Conservation (phyloP, 176 grass and related monocot genomes). For the Musa beccarii region DNA sequence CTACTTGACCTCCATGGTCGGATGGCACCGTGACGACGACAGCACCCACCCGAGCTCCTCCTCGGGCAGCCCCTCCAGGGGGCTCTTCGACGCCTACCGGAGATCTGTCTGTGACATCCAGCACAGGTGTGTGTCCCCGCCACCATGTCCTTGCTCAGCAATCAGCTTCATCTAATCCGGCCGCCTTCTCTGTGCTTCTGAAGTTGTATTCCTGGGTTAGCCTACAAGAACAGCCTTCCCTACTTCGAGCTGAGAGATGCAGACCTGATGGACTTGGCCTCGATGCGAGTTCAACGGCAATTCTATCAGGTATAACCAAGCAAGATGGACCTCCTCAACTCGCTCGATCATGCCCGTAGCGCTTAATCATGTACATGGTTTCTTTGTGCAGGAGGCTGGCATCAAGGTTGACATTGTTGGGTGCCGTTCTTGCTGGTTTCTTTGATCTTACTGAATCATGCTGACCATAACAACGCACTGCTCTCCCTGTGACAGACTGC, state of each 20-base stretch:
- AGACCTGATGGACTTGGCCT: slow-evolving; percentile 39
- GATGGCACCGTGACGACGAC: slow-evolving; percentile 40
- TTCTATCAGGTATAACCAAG: slow-evolving; percentile 57
- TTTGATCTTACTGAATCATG: neutral
- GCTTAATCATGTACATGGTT: neutral
- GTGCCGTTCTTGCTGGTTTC: no score
- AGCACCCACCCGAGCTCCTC: slow-evolving; percentile 10
- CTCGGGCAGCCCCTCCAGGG: neutral
- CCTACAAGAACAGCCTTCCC: slow-evolving; percentile 40
- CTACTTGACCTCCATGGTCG: slow-evolving; percentile 35
- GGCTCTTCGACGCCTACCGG: slow-evolving; percentile 46
- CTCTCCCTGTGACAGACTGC: neutral
- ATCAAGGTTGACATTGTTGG: neutral
- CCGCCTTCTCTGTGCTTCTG: neutral
- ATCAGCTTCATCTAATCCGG: neutral
- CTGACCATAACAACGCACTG: neutral
- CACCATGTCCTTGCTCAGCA: neutral
- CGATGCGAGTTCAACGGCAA: slow-evolving; percentile 43
- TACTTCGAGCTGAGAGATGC: slow-evolving; percentile 43
- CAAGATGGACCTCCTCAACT: neutral
- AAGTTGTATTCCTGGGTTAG: slow-evolving; percentile 72
- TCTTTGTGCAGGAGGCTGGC: slow-evolving; percentile 11
- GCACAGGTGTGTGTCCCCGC: slow-evolving; percentile 27
- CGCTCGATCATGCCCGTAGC: no score
- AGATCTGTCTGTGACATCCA: slow-evolving; percentile 32